phyloP scores from a whole-genome alignment of 1,284 basidiomycete species.

The Austroboletus novae-zelandiae region DNA sequence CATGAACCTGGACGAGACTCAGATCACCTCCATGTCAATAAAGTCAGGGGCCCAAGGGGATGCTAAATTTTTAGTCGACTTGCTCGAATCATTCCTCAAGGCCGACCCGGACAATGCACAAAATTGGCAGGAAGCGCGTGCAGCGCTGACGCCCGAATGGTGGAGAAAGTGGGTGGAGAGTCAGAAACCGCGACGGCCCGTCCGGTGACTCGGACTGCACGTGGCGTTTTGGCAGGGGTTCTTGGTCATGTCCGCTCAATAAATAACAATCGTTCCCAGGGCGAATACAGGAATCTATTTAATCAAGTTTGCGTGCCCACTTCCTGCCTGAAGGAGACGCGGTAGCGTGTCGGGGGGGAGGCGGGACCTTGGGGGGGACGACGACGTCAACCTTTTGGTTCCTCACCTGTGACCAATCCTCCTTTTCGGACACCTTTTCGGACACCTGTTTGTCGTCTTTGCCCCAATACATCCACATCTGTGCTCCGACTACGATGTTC shows the following conservation, averaged over 20 bases:
- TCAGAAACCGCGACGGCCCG: slow-evolving; percentile 12
- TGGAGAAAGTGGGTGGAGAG: slow-evolving; percentile 31
- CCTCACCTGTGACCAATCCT: slow-evolving; percentile 28
- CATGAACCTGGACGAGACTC: slow-evolving; percentile 16
- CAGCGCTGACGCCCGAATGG: slow-evolving; percentile 23
- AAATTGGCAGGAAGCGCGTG: slow-evolving; percentile 27
- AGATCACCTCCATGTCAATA: slow-evolving; percentile 6
- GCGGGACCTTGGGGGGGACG: slow-evolving; percentile 37
- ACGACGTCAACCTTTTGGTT: slow-evolving; percentile 43
- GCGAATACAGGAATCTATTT: slow-evolving; percentile 16
- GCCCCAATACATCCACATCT: slow-evolving; percentile 84
- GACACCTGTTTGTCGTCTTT: slow-evolving; percentile 44
- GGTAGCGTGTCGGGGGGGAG: slow-evolving; percentile 38
- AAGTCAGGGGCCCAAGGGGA: slow-evolving; percentile 12
- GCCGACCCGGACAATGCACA: slow-evolving; percentile 19
- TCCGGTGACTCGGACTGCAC: slow-evolving; percentile 1
- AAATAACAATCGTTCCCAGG: slow-evolving; percentile 14
- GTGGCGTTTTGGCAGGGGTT: too few species aligned
- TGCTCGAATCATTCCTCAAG: slow-evolving; percentile 30
- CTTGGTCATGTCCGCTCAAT: slow-evolving; percentile 3
- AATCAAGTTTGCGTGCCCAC: slow-evolving; percentile 73
- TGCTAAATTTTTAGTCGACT: slow-evolving; percentile 15
- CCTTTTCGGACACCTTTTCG: slow-evolving; percentile 26
- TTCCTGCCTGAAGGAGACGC: slow-evolving; percentile 51
- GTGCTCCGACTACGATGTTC: slow-evolving; percentile 76